phyloP scores from a whole-genome alignment of 2,329 filamentous ascomycete species.

The Neonectria hederae region DNA sequence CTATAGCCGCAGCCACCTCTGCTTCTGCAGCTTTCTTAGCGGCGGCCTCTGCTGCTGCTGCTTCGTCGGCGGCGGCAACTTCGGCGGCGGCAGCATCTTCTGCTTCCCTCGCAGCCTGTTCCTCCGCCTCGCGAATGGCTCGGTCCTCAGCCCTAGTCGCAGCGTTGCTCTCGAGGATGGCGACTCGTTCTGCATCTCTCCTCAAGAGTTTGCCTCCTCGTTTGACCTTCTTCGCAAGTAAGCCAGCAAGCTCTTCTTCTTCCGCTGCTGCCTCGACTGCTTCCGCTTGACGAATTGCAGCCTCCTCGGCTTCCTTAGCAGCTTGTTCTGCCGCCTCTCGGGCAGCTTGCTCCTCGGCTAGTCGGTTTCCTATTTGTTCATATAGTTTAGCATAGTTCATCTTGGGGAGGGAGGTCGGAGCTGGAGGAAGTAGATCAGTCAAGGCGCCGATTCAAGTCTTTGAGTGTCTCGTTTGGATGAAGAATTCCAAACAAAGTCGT shows the following conservation, averaged over 20 bases:
- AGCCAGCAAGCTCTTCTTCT: conserved; percentile 32
- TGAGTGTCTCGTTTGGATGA: conserved; percentile 56
- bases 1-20: conserved; percentile 26
- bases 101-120: conserved; percentile 30
- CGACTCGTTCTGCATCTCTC: conserved; percentile 36
- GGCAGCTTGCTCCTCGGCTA: conserved; percentile 23
- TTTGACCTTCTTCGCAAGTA: conserved; percentile 35
- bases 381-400: conserved; percentile 56
- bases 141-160: conserved; percentile 26
- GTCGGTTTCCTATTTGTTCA: conserved; percentile 46
- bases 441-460: conserved; percentile 52
- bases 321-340: conserved; percentile 29
- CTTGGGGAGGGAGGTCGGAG: conserved; percentile 59
- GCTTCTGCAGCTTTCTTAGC: conserved; percentile 27
- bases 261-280: conserved; percentile 44
- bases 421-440: conserved; percentile 56
- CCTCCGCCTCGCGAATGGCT: conserved; percentile 31
- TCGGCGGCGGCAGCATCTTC: conserved; percentile 15
- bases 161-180: conserved; percentile 29
- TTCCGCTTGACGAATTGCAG: conserved; percentile 41
- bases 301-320: conserved; percentile 32
- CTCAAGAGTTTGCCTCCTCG: conserved; percentile 35
- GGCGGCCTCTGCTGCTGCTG: conserved; percentile 28
- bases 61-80: conserved; percentile 30
- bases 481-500: conserved; percentile 56